Conservation (phyloP, 805 yeast species). For the Yarrowia sp. region DNA sequence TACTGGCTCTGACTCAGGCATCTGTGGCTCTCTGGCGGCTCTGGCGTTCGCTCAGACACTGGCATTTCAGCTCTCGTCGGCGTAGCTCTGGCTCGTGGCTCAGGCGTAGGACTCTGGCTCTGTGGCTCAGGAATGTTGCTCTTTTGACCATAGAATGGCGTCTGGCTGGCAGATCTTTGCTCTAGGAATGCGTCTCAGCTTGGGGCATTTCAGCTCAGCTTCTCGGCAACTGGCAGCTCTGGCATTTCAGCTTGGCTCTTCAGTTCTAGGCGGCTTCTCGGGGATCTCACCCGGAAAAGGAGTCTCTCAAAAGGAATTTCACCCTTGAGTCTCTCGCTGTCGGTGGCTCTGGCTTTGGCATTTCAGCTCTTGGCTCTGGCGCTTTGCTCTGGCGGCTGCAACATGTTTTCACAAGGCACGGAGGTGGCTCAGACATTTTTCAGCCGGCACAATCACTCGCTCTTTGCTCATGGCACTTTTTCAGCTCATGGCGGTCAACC, state of each 20-base stretch:
- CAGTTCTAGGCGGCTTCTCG: conserved; percentile 9
- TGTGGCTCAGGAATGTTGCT: background rate
- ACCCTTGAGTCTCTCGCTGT: conserved; percentile 5
- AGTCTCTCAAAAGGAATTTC: conserved; percentile 9
- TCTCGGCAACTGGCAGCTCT: conserved; percentile 14
- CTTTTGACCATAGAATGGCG: conserved; percentile 4
- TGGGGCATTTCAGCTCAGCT: background rate
- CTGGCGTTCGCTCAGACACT: too few relatives aligned
- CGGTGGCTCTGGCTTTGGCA: conserved; percentile 7
- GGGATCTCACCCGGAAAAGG: background rate
- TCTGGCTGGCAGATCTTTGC: conserved; percentile 8
- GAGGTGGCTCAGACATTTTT: conserved; percentile 1
- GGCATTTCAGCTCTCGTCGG: too few relatives aligned
- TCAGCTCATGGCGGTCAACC: conserved; percentile 6
- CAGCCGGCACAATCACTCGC: conserved; percentile 14
- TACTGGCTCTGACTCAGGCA: conserved; percentile 19
- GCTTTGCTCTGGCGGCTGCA: conserved; percentile 13
- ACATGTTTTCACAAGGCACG: conserved; percentile 9
- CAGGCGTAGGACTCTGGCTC: background rate
- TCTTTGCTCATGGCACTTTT: conserved; percentile 11
- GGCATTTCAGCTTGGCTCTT: conserved; percentile 19
- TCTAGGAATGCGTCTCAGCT: conserved; percentile 13
- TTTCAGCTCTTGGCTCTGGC: background rate
- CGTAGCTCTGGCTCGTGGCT: background rate
- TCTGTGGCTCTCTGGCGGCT: background rate